Evolutionary conservation across 176 grass and related monocot species (phyloP), one percentile per base, ranked within the genome.

Genomic region (Triticum timopheevii): DNA sequence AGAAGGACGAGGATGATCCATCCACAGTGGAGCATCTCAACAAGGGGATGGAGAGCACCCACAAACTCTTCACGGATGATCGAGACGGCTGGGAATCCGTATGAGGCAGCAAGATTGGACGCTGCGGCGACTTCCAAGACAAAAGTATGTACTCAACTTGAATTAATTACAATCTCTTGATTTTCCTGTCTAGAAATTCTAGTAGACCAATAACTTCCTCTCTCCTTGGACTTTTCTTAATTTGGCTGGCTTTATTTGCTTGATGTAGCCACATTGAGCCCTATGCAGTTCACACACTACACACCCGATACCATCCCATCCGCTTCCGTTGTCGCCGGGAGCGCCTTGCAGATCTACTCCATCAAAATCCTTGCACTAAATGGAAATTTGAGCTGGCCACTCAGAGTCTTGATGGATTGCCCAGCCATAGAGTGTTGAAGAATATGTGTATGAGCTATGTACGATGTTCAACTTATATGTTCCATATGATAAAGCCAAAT

Each of bases 301-400:
- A 73, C 70, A 25, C 11, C 5, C 0, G 11, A 73, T 42, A 7
- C 69, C 69, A 24, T 73, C 36, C 22, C 4, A 73, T 42, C 22
- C 4, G 23, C 69, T 73, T 73, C 10, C 24, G 38, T 20, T 73
- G 22, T 73, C 0, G 13, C n/a, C 1, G 70, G 70, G 22, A 73
- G 70, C 39, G 42, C 39, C 70, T 73, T 73, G 70, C 10, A 73
- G n/a, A 45, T 73, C 70, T 73, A 73, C 12, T 73, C 38, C 70
- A 16, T 73, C 22, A 0, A 73, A 45, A 73, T 73, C 20, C 34
- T 22, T 23, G 20, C 39, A 40, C 36, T 72, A 40, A 72, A 72
- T 12, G 9, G 9, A 45, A n/a, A 10, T 13, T 12, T 73, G 70
- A 73, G 42, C 5, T 73, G 70, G 70, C 38, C 70, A 73, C 38